These are phyloP conservation scores for Fusarium mangiferae DNA, from an alignment of 2,329 filamentous ascomycete species.

Conservation along the genomic window DNA sequence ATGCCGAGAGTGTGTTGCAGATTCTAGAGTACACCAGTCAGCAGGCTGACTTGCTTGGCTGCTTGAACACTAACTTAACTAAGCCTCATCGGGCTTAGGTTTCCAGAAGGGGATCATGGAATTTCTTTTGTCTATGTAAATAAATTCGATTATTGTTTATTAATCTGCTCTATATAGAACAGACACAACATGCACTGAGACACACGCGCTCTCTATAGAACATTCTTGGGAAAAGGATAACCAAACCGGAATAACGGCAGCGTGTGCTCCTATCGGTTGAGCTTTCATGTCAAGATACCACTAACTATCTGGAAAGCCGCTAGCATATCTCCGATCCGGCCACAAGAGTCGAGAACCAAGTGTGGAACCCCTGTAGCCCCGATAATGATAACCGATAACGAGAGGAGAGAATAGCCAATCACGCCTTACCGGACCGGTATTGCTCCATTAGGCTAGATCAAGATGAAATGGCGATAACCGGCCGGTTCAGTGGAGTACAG, in stretches of 20 bases:
- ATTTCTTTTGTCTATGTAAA: neutral
- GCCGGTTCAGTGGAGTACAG: neutral
- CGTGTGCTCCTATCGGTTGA: neutral
- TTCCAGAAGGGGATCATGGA: accelerated
- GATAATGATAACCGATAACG: neutral
- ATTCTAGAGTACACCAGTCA: neutral
- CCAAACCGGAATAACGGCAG: neutral
- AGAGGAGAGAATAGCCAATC: neutral
- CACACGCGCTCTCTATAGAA: neutral
- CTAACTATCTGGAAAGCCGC: neutral
- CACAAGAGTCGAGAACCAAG: neutral
- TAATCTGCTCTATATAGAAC: neutral
- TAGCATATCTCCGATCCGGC: neutral
- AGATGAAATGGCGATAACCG: neutral
- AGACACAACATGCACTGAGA: no score
- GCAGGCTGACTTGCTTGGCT: neutral
- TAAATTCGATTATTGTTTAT: neutral
- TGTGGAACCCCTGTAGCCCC: neutral
- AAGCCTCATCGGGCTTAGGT: neutral
- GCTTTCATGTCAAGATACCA: neutral
- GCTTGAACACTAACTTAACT: neutral
- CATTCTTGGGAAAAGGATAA: neutral
- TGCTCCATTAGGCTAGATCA: neutral
- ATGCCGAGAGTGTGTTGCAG: neutral
- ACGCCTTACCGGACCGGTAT: neutral